Evolutionary conservation across 768 basidiomycete species (phyloP), one percentile per base, ranked within the genome.

Genomic region (Suillus alpinus): DNA sequence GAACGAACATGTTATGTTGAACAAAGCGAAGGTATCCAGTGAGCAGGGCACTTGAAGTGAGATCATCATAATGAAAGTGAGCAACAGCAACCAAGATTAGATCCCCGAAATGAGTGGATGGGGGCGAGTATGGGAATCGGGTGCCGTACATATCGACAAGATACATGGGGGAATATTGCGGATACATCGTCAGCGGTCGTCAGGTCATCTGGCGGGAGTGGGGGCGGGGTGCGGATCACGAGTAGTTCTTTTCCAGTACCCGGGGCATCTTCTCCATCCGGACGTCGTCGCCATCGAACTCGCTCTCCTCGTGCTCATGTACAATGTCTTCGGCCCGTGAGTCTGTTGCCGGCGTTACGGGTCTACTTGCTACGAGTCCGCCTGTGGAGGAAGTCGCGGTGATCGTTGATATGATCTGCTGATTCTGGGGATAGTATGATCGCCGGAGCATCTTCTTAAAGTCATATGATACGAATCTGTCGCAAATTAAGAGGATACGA

Each of bases 381-480:
- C 86, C 86, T 1, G 89, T 88, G 26, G 90, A 90, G 3, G 83
- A 87, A 0, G 89, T 90, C 16, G 86, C 89, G 5, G 90, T 92
- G 58, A 86, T 78, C 4, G 88, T 86, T 4, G 80, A 77, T 29
- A 80, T 71, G 56, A 81, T 77, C 65, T 84, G 81, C 64, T 90
- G 91, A 71, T 91, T 92, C 56, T 88, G 86, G 10, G 91, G 91
- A 73, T 94, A 96, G 69, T 97, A 95, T 23, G 93, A 93, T 64
- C 92, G 88, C 40, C 95, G 86, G 69, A 89, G 87, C 87, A 92
- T 94, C 75, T 88, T 90, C 76, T 88, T 89, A 75, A 93, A 96
- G 75, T 98, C 95, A 68, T 97, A 97, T 6, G 89, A 81, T 16
- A 89, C 88, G 73, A 97, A 97, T 74, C 94, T 96, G 66, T 16